These are phyloP conservation scores for Apodospora peruviana DNA, from an alignment of 495 filamentous ascomycete species.

Conservation along the genomic window DNA sequence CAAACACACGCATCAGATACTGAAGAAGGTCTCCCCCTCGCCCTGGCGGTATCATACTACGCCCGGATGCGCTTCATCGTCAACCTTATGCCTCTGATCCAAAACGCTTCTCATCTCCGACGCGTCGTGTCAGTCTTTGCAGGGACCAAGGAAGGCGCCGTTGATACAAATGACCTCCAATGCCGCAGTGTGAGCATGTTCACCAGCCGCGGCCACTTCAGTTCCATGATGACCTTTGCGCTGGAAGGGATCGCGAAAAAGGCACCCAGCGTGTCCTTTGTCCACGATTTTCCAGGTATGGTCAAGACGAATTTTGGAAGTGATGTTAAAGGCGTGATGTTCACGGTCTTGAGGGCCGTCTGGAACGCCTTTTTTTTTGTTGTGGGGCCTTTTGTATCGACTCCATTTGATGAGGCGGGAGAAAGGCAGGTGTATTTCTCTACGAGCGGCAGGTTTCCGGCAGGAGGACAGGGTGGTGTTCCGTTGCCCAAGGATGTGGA, in stretches of 20 bases:
- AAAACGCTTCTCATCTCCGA: constrained; percentile 36
- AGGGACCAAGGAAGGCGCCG: constrained; percentile 46
- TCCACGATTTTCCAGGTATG: constrained; percentile 53
- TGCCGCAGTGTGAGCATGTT: constrained; percentile 17
- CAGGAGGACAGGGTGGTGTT: constrained; percentile 7
- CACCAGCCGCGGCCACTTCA: constrained; percentile 35
- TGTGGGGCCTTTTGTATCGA: constrained; percentile 7
- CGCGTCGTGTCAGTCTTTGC: constrained; percentile 57
- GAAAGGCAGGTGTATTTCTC: constrained; percentile 51
- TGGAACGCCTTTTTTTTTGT: constrained; percentile 7
- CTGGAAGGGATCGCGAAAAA: constrained; percentile 42
- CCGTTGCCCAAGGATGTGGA: constrained; percentile 11
- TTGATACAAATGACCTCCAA: constrained; percentile 45
- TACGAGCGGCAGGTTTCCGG: constrained; percentile 46
- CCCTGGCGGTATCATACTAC: constrained; percentile 54
- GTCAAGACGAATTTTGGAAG: constrained; percentile 37
- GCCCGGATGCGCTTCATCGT: constrained; percentile 56
- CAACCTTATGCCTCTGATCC: constrained; percentile 59
- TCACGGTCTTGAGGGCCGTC: neutral
- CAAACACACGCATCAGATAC: constrained; percentile 38
- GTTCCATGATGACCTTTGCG: constrained; percentile 45
- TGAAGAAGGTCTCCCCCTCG: constrained; percentile 50
- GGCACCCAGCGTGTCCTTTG: constrained; percentile 48
- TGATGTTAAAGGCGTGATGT: neutral
- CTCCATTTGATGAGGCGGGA: constrained; percentile 39